These are phyloP conservation scores for Dicorynia guianensis DNA, from an alignment of 306 rosid species.

Conservation along the genomic window DNA sequence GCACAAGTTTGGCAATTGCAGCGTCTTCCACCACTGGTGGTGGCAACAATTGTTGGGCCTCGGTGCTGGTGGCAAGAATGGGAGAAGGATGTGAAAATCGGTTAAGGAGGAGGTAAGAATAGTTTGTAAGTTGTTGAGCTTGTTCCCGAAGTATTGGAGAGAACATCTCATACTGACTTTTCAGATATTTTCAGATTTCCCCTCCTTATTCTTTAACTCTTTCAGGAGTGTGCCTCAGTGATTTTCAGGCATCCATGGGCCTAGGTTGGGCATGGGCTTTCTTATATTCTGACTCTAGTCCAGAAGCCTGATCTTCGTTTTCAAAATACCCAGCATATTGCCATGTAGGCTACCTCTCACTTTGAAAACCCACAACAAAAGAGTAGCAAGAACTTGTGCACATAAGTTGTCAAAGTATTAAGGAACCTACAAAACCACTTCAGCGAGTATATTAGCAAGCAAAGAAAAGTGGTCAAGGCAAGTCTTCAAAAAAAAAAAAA, in stretches of 20 bases:
- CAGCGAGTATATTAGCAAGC: no score
- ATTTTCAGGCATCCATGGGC: background rate
- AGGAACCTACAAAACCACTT: no score
- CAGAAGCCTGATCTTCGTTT: no score
- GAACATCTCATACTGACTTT: background rate
- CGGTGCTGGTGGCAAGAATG: conserved; percentile 34
- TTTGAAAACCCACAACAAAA: no score
- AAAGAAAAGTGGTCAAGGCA: no score
- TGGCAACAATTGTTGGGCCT: background rate
- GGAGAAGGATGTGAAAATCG: conserved; percentile 21
- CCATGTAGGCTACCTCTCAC: no score
- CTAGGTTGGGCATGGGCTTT: no score
- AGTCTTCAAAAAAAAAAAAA: no score
- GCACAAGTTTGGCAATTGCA: conserved; percentile 56
- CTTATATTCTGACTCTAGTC: no score
- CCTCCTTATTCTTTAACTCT: background rate
- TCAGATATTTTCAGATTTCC: background rate
- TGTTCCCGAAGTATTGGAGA: background rate
- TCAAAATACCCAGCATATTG: no score
- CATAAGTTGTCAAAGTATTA: no score
- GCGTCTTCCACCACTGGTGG: conserved; percentile 38
- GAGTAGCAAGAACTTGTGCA: no score
- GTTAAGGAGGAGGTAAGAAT: background rate
- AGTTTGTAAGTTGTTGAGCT: background rate
- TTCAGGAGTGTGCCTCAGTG: background rate